These are phyloP conservation scores for Claviceps purpurea DNA, from an alignment of 2,329 filamentous ascomycete genomes.

Conservation along the genomic window DNA sequence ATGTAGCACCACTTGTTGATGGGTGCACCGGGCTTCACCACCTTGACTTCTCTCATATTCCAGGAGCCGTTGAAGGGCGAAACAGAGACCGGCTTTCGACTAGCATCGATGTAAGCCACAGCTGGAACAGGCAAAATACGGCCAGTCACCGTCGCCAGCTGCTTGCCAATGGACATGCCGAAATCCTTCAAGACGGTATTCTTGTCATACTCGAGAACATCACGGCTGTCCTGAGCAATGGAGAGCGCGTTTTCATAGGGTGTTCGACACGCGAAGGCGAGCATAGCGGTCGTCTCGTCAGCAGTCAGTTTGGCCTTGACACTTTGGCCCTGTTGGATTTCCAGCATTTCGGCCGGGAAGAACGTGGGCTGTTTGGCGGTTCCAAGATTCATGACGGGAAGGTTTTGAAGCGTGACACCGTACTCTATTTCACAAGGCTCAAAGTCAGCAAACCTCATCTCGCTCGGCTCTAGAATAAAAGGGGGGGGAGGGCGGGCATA, in stretches of 20 bases:
- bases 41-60: conserved; percentile 51
- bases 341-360: conserved; percentile 52
- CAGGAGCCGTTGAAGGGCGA: conserved; percentile 43
- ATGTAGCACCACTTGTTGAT: conserved; percentile 40
- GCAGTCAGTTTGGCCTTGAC: conserved; percentile 44
- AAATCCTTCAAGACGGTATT: conserved; percentile 38
- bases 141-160: conserved; percentile 58
- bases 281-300: conserved; percentile 54
- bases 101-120: conserved; percentile 40
- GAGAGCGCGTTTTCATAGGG: conserved; percentile 55
- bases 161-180: conserved; percentile 45
- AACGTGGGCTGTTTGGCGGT: conserved; percentile 43
- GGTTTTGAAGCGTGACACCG: conserved; percentile 18
- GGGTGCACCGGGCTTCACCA: conserved; percentile 33
- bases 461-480: background rate
- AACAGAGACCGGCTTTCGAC: conserved; percentile 12
- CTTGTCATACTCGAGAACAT: conserved; percentile 43
- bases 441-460: background rate
- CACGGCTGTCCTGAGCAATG: conserved; percentile 44
- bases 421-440: conserved; percentile 19
- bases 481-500: conserved; percentile 14
- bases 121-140: conserved; percentile 51
- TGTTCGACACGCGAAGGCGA: conserved; percentile 54
- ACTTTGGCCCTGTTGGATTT: conserved; percentile 50
- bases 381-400: conserved; percentile 57